Percentiles rank a stretch among this genome's conserved stretches.
phyloP scores from a whole-genome alignment of 192 early-diverging fungal genomes.

The Phlyctochytrium arcticum region DNA sequence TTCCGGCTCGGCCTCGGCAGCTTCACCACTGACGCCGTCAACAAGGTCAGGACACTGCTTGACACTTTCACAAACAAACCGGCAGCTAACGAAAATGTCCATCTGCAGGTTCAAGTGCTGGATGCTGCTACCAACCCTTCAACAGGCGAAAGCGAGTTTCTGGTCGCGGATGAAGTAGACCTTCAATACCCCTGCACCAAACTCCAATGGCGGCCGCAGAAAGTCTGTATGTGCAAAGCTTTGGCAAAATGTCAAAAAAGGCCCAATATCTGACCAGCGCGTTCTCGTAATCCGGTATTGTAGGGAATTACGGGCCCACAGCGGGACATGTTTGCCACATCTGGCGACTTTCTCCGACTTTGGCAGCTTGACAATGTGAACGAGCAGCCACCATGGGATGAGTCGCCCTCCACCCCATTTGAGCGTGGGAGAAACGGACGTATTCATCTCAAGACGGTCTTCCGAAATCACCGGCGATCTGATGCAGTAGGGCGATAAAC shows the following conservation, averaged over 20 bases:
- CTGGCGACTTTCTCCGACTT: constrained; percentile 82
- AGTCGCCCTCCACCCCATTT: too few species aligned
- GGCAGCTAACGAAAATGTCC: neutral
- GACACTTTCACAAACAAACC: too few species aligned
- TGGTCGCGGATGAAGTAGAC: constrained; percentile 67
- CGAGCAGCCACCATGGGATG: constrained; percentile 39
- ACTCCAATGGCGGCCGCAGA: constrained; percentile 79
- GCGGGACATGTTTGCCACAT: constrained; percentile 87
- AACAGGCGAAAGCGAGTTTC: constrained; percentile 60
- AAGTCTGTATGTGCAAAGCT: constrained; percentile 35
- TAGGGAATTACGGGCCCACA: constrained; percentile 19
- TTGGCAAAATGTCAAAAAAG: neutral
- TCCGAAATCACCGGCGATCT: constrained; percentile 12
- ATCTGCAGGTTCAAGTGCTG: neutral
- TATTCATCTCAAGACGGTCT: neutral
- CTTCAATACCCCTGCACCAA: constrained; percentile 90
- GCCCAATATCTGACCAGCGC: too few species aligned
- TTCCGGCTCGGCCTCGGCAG: constrained; percentile 78
- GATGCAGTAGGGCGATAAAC: too few species aligned
- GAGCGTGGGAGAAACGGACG: too few species aligned
- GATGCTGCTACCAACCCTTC: neutral
- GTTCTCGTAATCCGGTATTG: too few species aligned
- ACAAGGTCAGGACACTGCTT: constrained; percentile 26
- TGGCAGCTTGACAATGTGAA: constrained; percentile 66
- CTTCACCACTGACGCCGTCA: constrained; percentile 31